A percentile compares a stretch with the other conserved stretches of the same genome.
phyloP scores from a whole-genome alignment of 352 stramenopile genomes.

The Globisporangium paroecandrum region DNA sequence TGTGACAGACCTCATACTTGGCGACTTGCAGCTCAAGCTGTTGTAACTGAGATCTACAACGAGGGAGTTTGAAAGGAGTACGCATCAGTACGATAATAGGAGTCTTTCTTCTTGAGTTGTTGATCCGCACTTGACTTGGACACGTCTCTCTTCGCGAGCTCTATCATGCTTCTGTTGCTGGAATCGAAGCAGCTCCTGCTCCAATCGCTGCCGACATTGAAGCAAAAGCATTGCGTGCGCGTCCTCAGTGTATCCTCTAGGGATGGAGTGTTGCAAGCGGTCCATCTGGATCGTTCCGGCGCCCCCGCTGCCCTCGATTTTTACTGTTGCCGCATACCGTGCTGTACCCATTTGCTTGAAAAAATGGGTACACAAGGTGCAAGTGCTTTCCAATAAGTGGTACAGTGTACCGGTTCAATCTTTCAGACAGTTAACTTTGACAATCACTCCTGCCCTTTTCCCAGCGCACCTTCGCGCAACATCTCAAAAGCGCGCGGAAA shows the following conservation, averaged over 20 bases:
- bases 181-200: conserved; percentile 27
- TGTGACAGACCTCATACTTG: conserved; percentile 25
- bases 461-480: conserved; percentile 19
- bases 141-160: conserved; percentile 17
- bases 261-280: conserved; percentile 13
- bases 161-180: conserved; percentile 22
- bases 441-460: conserved; percentile 11
- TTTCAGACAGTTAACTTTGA: conserved; percentile 11
- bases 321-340: too few relatives aligned
- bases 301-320: too few relatives aligned
- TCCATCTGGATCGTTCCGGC: background rate
- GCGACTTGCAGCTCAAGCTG: conserved; percentile 30
- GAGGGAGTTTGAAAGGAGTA: too few relatives aligned
- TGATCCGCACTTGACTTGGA: conserved; percentile 25
- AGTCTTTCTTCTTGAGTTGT: background rate
- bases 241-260: background rate
- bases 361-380: too few relatives aligned
- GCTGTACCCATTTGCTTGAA: background rate
- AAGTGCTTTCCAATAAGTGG: background rate
- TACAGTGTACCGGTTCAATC: conserved; percentile 5
- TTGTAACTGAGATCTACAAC: conserved; percentile 26
- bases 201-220: conserved; percentile 18
- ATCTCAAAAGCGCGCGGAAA: conserved; percentile 17
- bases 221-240: background rate
- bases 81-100: background rate